Evolutionary conservation across 129 eudicot genomes (phyloP), one percentile per base, ranked within the genome.

Genomic region (Deinandra increscens): DNA sequence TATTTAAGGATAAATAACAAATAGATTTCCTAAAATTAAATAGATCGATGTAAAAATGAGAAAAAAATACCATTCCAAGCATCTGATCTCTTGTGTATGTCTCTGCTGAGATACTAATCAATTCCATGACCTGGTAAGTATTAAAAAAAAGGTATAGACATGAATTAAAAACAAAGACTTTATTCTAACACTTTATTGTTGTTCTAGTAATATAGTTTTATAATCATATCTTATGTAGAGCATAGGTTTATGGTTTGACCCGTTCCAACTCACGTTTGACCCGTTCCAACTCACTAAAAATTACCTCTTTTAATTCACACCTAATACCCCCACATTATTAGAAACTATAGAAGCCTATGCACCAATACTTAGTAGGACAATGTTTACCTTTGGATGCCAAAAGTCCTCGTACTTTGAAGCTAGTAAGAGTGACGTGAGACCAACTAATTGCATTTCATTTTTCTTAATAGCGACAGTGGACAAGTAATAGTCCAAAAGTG

Each of bases 321-420:
- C 31, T 26, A 26, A 1, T 26, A 26, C 31, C 31, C 31, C 31
- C 31, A 26, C 3, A 3, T 3, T 26, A 26, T 26, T 26, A 26
- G 31, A 26, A 26, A 26, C 31, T 26, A 26, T 26, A 26, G 31
- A 26, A 26, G 5, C 7, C 17, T 9, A 66, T 34, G 18, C 0
- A 17, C 61, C 2, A 5, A 34, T 37, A 22, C 53, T 37, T 55
- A 66, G n/a, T 4, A 31, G 13, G 19, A 53, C 19, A 74, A 55
- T 54, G 71, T n/a, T 69, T 79, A 92, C 99, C 92, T 87, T 82
- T 36, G 99, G 99, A 77, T 89, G 97, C 99, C 99, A 93, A 66
- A 84, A 89, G 73, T 93, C 99, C 80, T 93, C 99, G 69, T 93
- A 93, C 66, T 93, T 93, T 14, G 99, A 93, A 64, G 99, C 99